Conservation (phyloP, 345 rosid species). For the Balakata baccata region DNA sequence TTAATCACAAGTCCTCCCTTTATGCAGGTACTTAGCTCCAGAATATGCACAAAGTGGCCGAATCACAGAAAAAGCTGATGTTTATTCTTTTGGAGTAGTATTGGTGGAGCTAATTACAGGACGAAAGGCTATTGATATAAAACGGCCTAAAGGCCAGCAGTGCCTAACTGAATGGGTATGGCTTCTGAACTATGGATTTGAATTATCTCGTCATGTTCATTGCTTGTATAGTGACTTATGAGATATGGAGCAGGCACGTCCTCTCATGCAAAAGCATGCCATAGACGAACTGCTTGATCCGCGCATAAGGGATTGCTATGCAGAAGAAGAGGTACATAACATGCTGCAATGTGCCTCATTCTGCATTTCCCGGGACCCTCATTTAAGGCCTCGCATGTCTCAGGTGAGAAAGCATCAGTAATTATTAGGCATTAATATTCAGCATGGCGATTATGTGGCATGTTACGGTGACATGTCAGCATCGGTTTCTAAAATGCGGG, state of each 20-base stretch:
- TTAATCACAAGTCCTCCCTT: constrained; percentile 5
- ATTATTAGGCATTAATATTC: too few relatives aligned
- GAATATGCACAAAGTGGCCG: constrained; percentile 98
- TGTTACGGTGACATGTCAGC: too few relatives aligned
- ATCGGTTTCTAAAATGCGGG: too few relatives aligned
- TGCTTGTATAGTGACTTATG: constrained; percentile 4
- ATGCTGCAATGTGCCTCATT: constrained; percentile 28
- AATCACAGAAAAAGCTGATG: constrained; percentile 94
- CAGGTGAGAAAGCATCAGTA: constrained; percentile 21
- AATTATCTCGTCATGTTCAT: constrained; percentile 1
- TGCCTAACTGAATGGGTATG: constrained; percentile 99
- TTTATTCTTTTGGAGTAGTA: constrained; percentile 94
- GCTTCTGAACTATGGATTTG: neutral
- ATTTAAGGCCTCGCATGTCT: constrained; percentile 31
- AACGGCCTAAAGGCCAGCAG: constrained; percentile 93
- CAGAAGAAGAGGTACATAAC: constrained; percentile 16
- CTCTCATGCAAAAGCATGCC: constrained; percentile 23
- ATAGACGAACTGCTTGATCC: constrained; percentile 26
- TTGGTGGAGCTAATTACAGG: constrained; percentile 94
- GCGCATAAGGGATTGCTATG: constrained; percentile 12
- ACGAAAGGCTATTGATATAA: constrained; percentile 84
- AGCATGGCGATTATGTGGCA: too few relatives aligned
- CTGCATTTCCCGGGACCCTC: constrained; percentile 27
- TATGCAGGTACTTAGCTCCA: constrained; percentile 85
- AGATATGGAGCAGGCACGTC: constrained; percentile 26